Evolutionary conservation across 192 early-diverging fungal species (phyloP).

Genomic region (Rhizophagus sp.): DNA sequence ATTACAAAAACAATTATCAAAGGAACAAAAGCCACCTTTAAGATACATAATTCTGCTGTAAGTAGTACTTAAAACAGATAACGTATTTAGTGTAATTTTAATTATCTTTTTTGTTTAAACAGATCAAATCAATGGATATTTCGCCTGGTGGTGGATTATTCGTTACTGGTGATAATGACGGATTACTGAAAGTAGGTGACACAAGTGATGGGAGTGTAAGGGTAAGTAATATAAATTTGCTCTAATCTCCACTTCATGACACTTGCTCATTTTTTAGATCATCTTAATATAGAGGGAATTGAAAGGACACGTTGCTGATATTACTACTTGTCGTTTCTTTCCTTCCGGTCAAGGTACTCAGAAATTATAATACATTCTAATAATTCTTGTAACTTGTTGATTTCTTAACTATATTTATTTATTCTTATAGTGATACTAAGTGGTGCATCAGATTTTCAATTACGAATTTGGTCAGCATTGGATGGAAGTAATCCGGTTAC

Average conservation of each 20-base stretch:
- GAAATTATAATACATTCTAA: neutral
- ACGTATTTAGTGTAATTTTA: neutral
- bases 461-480: conserved; percentile 73
- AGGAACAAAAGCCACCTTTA: conserved; percentile 36
- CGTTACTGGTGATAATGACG: conserved; percentile 44
- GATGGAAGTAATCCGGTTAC: conserved; percentile 77
- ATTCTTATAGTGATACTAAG: conserved; percentile 57
- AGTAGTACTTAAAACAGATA: neutral
- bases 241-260: neutral
- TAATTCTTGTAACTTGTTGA: neutral
- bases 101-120: neutral
- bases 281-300: conserved; percentile 42
- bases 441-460: conserved; percentile 65
- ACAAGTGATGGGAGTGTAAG: conserved; percentile 38
- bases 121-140: conserved; percentile 48
- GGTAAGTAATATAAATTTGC: conserved; percentile 32
- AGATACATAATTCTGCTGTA: conserved; percentile 19
- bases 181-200: conserved; percentile 42
- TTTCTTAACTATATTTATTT: neutral
- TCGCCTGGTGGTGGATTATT: conserved; percentile 52
- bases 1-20: conserved; percentile 39
- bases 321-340: conserved; percentile 69
- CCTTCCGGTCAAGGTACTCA: conserved; percentile 68
- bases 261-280: neutral
- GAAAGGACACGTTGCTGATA: conserved; percentile 67